These are phyloP conservation scores for Cryptosporidium ubiquitum DNA, from an alignment of 169 alveolate species.

Conservation along the genomic window DNA sequence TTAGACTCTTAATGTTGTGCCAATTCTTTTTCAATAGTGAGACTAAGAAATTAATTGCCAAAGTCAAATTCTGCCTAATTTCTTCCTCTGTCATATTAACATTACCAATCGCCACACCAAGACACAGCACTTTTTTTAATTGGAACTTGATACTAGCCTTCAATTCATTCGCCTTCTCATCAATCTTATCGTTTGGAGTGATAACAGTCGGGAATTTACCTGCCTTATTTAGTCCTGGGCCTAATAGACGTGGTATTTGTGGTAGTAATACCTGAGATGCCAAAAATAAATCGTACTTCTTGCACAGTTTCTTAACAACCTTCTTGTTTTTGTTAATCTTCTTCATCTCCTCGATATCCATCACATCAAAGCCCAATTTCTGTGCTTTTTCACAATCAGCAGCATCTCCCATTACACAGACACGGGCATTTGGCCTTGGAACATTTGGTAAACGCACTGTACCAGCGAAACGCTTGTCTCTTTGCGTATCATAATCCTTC, in stretches of 20 bases:
- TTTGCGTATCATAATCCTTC: slow-evolving; percentile 99
- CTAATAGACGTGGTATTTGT: slow-evolving; percentile 98
- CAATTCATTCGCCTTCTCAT: slow-evolving; percentile 96
- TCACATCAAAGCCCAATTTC: slow-evolving; percentile 93
- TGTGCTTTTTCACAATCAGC: slow-evolving; percentile 98
- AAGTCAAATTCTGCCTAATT: slow-evolving; percentile 95
- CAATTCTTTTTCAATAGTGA: slow-evolving; percentile 98
- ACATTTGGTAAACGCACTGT: slow-evolving; percentile 96
- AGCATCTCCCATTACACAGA: slow-evolving; percentile 99
- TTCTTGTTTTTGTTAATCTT: slow-evolving; percentile 98
- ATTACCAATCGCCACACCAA: slow-evolving; percentile 99
- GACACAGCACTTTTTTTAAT: slow-evolving; percentile 95
- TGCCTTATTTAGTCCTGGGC: slow-evolving; percentile 98
- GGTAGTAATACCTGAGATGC: slow-evolving; percentile 98
- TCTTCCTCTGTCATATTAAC: slow-evolving; percentile 97
- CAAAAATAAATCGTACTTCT: slow-evolving; percentile 95
- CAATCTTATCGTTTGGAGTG: slow-evolving; percentile 95
- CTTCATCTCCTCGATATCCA: slow-evolving; percentile 98
- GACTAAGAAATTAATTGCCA: slow-evolving; percentile 98
- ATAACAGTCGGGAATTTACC: slow-evolving; percentile 99
- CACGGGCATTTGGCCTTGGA: slow-evolving; percentile 95
- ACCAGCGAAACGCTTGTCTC: slow-evolving; percentile 99
- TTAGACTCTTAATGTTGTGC: slow-evolving; percentile 97
- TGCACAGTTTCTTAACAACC: slow-evolving; percentile 96
- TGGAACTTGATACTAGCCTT: slow-evolving; percentile 92